Conservation (phyloP, 2,329 filamentous ascomycete species). For the Hypoxylon rubiginosum region DNA sequence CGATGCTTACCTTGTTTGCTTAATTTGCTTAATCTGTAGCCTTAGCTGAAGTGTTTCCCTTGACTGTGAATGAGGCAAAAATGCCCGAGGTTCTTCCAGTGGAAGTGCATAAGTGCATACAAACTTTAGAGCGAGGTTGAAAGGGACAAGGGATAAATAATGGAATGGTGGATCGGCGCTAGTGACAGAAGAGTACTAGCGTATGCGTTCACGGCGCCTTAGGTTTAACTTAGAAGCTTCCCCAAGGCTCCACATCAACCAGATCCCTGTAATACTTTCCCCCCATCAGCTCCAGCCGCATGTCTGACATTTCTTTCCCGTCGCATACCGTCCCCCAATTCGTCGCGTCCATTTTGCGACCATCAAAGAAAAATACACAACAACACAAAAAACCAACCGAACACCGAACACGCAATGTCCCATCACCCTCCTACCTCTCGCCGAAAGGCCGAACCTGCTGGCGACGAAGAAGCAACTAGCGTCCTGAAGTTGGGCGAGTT, state of each 20-base stretch:
- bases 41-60: neutral
- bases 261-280: constrained; percentile 14
- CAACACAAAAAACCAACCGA: constrained; percentile 1
- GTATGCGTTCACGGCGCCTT: neutral
- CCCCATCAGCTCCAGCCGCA: constrained; percentile 31
- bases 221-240: constrained; percentile 17
- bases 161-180: neutral
- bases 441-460: constrained; percentile 75
- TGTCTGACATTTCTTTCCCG: constrained; percentile 31
- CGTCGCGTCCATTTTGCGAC: constrained; percentile 22
- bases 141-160: neutral
- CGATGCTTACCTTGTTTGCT: too few relatives aligned
- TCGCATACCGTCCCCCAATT: constrained; percentile 23
- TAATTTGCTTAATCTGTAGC: neutral
- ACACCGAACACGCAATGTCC: constrained; percentile 49
- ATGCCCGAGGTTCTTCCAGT: constrained; percentile 32
- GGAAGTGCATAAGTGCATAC: neutral
- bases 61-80: neutral
- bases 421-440: constrained; percentile 69
- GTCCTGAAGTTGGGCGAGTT: constrained; percentile 93
- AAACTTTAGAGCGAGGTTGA: neutral
- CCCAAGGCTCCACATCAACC: constrained; percentile 18
- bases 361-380: constrained; percentile 7
- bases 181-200: constrained; percentile 1
- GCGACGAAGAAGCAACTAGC: constrained; percentile 88